Base-by-base conservation (phyloP, 441 rosid genomes). In the Oxalis stricta region DNA sequence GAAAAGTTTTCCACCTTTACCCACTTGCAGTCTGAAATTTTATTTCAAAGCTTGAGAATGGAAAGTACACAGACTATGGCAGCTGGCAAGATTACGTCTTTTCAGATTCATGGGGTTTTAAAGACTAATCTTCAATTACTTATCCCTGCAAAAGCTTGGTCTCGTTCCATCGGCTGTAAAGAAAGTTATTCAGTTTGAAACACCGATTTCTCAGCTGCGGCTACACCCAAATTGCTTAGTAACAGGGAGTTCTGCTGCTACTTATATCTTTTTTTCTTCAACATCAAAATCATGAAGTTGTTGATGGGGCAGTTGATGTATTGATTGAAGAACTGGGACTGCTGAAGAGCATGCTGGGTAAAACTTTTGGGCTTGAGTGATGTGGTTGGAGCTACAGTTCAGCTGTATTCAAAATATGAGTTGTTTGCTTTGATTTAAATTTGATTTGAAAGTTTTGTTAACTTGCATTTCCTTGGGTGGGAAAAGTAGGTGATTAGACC, bases 191-290 rank as follows among this genome's bases (percentile, higher is more conserved):
- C 63, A 62, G 43, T 81, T 91, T 69, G 73, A 79, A 56, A 64
- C 77, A 26, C 78, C 88, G 23, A 70, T 91, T 61, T 84, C 94
- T 43, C 84, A 54, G 64, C 59, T 83, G 51, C 94, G 95, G 44
- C 56, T 86, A 74, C 94, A 91, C 70, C 91, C 95, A 30, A 86
- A 77, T 70, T 84, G 75, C 48, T 71, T 77, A 58, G 75, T 91
- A 46, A 76, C 84, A n/a, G 77, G 82, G 61, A 83, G 96, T 70
- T 81, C 85, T 68, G 82, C 94, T 18, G 96, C 93, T 46, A 81
- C 95, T 12, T 86, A 86, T 56, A 64, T 81, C 48, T 91, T 91
- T 71, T n/a, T 76, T 91, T 75, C 93, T 86, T 68, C 96, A 91
- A 60, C 99, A 91, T 48, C 81, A 75, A 54, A 81, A 77, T 50